Conservation (phyloP, 352 stramenopile species). For the Phytophthora tentaculata region DNA sequence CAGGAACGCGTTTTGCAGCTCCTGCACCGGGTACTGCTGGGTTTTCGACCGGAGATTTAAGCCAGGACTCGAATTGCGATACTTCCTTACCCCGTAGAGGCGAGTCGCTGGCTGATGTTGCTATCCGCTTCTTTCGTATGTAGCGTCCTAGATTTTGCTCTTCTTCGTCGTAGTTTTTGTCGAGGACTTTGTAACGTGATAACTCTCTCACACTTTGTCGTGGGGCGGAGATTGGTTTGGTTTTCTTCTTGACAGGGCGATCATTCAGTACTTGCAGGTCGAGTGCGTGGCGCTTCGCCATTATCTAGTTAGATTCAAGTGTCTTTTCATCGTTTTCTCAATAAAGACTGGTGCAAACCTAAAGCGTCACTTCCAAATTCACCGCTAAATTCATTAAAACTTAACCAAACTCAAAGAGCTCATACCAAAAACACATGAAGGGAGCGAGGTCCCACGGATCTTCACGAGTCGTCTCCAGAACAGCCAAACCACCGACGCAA, state of each 20-base stretch:
- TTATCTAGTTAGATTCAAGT: slow-evolving; percentile 10
- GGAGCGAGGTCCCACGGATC: background rate
- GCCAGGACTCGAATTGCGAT: slow-evolving; percentile 53
- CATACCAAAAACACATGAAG: slow-evolving; percentile 7
- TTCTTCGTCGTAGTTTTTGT: slow-evolving; percentile 1
- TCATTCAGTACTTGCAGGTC: slow-evolving; percentile 32
- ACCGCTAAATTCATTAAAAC: too few species aligned
- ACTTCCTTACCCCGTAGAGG: slow-evolving; percentile 25
- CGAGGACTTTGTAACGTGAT: slow-evolving; percentile 9
- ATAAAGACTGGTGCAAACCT: too few species aligned
- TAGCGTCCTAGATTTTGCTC: background rate
- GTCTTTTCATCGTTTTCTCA: slow-evolving; percentile 24
- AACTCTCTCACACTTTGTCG: slow-evolving; percentile 2
- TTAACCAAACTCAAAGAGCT: background rate
- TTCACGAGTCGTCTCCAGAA: background rate
- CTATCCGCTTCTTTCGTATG: background rate
- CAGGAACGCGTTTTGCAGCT: slow-evolving; percentile 43
- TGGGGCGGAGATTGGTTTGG: slow-evolving; percentile 16
- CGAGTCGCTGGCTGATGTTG: background rate
- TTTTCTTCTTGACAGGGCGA: slow-evolving; percentile 22
- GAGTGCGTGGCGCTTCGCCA: slow-evolving; percentile 40
- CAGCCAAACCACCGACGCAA: slow-evolving; percentile 5
- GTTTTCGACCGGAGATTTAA: slow-evolving; percentile 42
- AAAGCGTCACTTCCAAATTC: too few species aligned
- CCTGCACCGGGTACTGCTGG: slow-evolving; percentile 50